A percentile compares a stretch with the other conserved stretches of the same genome.
phyloP scores from a whole-genome alignment of 2,329 filamentous ascomycete genomes.

The Magnaporthales sp. region DNA sequence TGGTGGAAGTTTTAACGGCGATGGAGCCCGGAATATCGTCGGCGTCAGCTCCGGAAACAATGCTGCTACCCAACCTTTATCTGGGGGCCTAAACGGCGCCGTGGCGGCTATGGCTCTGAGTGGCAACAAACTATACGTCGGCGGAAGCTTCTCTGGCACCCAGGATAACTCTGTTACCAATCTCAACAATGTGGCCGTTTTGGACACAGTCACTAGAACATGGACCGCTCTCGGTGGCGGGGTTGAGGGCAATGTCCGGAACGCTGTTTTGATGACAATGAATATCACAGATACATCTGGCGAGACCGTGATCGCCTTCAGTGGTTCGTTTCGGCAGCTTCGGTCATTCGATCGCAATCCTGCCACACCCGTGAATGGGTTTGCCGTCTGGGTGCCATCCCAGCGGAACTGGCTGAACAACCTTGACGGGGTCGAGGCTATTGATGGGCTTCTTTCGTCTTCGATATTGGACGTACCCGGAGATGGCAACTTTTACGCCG shows the following conservation, averaged over 20 bases:
- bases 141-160: slow-evolving; percentile 76
- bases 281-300: slow-evolving; percentile 63
- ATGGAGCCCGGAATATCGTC: slow-evolving; percentile 64
- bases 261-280: slow-evolving; percentile 67
- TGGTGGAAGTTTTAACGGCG: slow-evolving; percentile 74
- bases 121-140: slow-evolving; percentile 64
- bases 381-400: slow-evolving; percentile 89
- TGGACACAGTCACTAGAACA: slow-evolving; percentile 55
- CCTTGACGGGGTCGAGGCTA: slow-evolving; percentile 54
- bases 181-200: slow-evolving; percentile 69
- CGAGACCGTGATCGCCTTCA: slow-evolving; percentile 71
- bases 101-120: slow-evolving; percentile 66
- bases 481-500: slow-evolving; percentile 64
- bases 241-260: slow-evolving; percentile 68
- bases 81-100: slow-evolving; percentile 67
- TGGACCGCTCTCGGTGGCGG: slow-evolving; percentile 81
- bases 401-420: slow-evolving; percentile 82
- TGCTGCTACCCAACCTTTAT: background rate
- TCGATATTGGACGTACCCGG: slow-evolving; percentile 56
- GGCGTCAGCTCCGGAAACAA: slow-evolving; percentile 53
- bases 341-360: slow-evolving; percentile 56
- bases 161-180: slow-evolving; percentile 50
- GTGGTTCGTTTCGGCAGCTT: slow-evolving; percentile 69
- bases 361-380: slow-evolving; percentile 57
- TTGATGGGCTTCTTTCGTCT: slow-evolving; percentile 66